phyloP scores from a whole-genome alignment of 73 alveolate species.

The Tetrahymena thermophila region DNA sequence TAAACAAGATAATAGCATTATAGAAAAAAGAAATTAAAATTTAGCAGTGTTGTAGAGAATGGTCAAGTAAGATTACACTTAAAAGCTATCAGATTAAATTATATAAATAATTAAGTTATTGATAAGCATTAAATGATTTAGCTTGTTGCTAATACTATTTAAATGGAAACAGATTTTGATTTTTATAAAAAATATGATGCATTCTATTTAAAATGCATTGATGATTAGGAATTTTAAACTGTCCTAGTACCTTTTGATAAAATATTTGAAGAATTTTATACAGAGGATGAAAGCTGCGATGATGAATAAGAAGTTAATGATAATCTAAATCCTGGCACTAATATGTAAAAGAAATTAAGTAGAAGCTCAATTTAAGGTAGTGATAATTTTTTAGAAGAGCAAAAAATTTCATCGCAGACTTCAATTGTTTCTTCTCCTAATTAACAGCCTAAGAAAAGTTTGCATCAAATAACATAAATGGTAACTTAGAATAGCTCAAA shows the following conservation, averaged over 20 bases:
- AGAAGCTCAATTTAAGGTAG: background rate
- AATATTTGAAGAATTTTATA: background rate
- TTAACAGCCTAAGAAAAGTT: background rate
- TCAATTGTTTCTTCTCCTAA: background rate
- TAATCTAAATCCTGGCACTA: background rate
- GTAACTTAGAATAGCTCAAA: background rate
- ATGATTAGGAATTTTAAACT: background rate
- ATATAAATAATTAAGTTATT: background rate
- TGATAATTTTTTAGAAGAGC: background rate
- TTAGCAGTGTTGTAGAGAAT: background rate
- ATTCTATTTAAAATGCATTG: background rate
- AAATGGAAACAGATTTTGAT: background rate
- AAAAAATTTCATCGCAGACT: background rate
- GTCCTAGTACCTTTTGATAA: background rate
- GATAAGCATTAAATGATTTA: background rate
- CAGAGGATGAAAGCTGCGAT: background rate
- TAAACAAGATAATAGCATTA: background rate
- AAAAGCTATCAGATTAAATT: background rate
- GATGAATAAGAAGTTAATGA: background rate
- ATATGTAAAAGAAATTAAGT: background rate
- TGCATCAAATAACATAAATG: too few relatives aligned
- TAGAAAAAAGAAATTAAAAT: background rate
- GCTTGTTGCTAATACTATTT: background rate
- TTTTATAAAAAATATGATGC: background rate
- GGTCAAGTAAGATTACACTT: background rate